These are phyloP conservation scores for Metschnikowia sp. DNA, from an alignment of 805 yeast species.

Conservation along the genomic window DNA sequence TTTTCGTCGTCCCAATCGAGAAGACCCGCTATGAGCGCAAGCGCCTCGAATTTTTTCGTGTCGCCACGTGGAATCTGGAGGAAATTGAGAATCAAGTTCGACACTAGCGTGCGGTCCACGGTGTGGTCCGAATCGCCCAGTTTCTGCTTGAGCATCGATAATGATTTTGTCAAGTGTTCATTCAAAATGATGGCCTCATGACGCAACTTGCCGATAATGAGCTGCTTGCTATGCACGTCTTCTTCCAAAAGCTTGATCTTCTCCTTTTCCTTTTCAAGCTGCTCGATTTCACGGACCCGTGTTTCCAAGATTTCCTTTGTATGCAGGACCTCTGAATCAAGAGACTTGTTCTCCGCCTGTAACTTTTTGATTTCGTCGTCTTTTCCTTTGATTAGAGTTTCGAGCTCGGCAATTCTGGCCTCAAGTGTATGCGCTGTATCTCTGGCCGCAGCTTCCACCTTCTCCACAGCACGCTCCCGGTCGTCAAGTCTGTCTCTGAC, in stretches of 20 bases:
- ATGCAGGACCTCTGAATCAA: conserved; percentile 8
- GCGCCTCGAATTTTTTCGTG: conserved; percentile 89
- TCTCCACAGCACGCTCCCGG: conserved; percentile 23
- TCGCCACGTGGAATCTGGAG: conserved; percentile 88
- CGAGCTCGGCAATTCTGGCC: conserved; percentile 2
- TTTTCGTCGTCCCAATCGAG: conserved; percentile 86
- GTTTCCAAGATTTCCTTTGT: conserved; percentile 4
- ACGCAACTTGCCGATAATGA: conserved; percentile 83
- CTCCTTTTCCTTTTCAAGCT: conserved; percentile 19
- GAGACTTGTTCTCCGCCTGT: background rate
- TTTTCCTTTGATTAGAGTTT: conserved; percentile 5
- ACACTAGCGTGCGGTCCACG: conserved; percentile 84
- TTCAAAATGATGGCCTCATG: conserved; percentile 92
- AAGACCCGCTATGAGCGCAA: conserved; percentile 76
- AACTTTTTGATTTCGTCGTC: conserved; percentile 1
- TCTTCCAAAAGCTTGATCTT: conserved; percentile 50
- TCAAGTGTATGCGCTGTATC: conserved; percentile 7
- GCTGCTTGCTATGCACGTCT: conserved; percentile 57
- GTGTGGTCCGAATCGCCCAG: conserved; percentile 58
- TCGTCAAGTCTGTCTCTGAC: conserved; percentile 38
- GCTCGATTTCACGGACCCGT: conserved; percentile 6
- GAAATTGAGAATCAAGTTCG: conserved; percentile 82
- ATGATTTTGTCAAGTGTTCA: conserved; percentile 93
- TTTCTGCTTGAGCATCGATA: conserved; percentile 76
- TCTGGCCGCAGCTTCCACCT: conserved; percentile 8